Evolutionary conservation across 495 filamentous ascomycete genomes (phyloP).

Genomic region (Penicillium crystallinum): DNA sequence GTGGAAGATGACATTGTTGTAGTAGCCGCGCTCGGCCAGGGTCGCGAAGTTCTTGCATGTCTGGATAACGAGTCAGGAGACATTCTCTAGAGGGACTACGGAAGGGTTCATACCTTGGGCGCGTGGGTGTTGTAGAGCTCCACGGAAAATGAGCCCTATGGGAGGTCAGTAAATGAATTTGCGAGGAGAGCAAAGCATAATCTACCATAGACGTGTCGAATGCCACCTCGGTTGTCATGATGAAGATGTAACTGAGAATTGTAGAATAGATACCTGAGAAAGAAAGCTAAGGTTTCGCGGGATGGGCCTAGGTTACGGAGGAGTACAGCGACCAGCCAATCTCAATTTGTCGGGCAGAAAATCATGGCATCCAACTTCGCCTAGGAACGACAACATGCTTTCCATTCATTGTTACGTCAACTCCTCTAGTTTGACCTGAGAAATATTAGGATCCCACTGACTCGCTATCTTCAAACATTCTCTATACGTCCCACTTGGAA

Average conservation of each 20-base stretch:
- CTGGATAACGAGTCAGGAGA: slow-evolving; percentile 29
- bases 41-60: slow-evolving; percentile 87
- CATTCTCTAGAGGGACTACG: background rate
- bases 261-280: background rate
- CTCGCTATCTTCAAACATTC: too few relatives aligned
- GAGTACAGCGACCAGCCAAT: background rate
- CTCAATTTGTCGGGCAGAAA: slow-evolving; percentile 1
- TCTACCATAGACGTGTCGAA: slow-evolving; percentile 79
- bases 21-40: slow-evolving; percentile 77
- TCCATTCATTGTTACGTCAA: too few relatives aligned
- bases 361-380: too few relatives aligned
- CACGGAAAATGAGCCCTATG: slow-evolving; percentile 70
- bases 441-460: too few relatives aligned
- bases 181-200: background rate
- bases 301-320: background rate
- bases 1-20: slow-evolving; percentile 81
- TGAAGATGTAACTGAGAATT: slow-evolving; percentile 10
- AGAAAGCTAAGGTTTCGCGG: slow-evolving; percentile 6
- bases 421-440: too few relatives aligned
- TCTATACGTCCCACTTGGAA: too few relatives aligned
- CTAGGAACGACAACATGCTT: too few relatives aligned
- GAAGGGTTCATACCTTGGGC: slow-evolving; percentile 49
- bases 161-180: slow-evolving; percentile 14
- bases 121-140: slow-evolving; percentile 86
- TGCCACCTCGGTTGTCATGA: slow-evolving; percentile 69